A percentile compares a stretch with the other conserved stretches of the same genome.
Evolutionary conservation across 129 eudicot species (phyloP).

Genomic region (Silybum marianum): DNA sequence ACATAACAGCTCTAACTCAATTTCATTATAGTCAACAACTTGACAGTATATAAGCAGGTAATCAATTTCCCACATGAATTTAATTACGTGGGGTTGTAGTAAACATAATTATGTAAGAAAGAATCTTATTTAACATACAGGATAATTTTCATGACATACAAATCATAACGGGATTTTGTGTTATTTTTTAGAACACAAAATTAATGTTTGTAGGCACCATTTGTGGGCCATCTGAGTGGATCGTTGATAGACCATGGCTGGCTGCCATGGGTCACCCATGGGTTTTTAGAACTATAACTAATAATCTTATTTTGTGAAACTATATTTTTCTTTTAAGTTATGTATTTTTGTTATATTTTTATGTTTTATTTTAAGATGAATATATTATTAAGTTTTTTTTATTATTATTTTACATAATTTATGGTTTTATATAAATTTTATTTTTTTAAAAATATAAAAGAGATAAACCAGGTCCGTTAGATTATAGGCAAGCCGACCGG

Average conservation of each 20-base stretch:
- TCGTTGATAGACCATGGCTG: neutral
- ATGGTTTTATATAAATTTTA: no score
- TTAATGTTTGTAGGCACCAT: constrained; percentile 1
- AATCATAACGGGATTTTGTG: neutral
- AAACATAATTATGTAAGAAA: neutral
- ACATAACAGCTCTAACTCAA: neutral
- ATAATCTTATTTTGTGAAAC: no score
- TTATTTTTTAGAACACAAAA: neutral
- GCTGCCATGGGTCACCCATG: neutral
- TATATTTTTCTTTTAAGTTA: no score
- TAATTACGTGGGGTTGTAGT: neutral
- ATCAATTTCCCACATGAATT: neutral
- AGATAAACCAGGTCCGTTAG: no score
- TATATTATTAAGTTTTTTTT: no score
- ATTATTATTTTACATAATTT: no score
- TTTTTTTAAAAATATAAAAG: no score
- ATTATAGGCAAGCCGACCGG: no score
- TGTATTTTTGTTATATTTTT: no score
- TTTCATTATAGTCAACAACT: neutral
- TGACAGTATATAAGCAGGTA: neutral
- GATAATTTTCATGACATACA: neutral
- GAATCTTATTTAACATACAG: neutral
- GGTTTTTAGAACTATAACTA: neutral
- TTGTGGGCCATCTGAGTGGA: neutral
- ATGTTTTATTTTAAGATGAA: no score